Conservation (phyloP, 306 rosid species). For the Rosa rugosa region DNA sequence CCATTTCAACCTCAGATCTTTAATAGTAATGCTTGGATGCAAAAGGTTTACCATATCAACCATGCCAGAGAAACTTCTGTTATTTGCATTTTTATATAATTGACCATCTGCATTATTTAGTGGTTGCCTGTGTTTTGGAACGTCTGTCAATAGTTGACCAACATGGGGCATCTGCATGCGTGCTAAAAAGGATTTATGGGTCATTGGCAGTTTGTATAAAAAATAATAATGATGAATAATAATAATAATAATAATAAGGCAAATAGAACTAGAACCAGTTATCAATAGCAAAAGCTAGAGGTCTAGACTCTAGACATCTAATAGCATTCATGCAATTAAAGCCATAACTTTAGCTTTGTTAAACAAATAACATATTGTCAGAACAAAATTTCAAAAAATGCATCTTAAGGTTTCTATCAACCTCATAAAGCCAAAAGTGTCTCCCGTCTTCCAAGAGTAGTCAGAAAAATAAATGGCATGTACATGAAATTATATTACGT, state of each 20-base stretch:
- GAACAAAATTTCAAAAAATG: neutral
- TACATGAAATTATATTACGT: neutral
- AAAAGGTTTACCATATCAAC: slow-evolving; percentile 38
- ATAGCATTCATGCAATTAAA: neutral
- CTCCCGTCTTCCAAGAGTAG: neutral
- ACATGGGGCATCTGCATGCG: slow-evolving; percentile 53
- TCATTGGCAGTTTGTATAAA: slow-evolving; percentile 16
- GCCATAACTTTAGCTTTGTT: neutral
- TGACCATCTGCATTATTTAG: slow-evolving; percentile 33
- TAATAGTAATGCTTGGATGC: slow-evolving; percentile 44
- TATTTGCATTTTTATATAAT: slow-evolving; percentile 31
- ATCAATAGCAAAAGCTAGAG: neutral
- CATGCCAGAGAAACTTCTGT: slow-evolving; percentile 32
- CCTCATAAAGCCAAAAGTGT: neutral
- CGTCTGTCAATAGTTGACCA: slow-evolving; percentile 42
- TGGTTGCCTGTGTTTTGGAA: slow-evolving; percentile 34
- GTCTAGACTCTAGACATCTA: neutral
- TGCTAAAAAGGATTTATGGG: slow-evolving; percentile 63
- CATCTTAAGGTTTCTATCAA: neutral
- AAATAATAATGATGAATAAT: neutral
- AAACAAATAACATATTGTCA: neutral
- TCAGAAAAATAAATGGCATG: neutral
- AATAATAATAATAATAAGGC: neutral
- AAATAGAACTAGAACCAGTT: neutral
- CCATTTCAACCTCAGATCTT: slow-evolving; percentile 80